Evolutionary conservation across 1,284 basidiomycete genomes (phyloP).

Genomic region (Ceratobasidium sp.): DNA sequence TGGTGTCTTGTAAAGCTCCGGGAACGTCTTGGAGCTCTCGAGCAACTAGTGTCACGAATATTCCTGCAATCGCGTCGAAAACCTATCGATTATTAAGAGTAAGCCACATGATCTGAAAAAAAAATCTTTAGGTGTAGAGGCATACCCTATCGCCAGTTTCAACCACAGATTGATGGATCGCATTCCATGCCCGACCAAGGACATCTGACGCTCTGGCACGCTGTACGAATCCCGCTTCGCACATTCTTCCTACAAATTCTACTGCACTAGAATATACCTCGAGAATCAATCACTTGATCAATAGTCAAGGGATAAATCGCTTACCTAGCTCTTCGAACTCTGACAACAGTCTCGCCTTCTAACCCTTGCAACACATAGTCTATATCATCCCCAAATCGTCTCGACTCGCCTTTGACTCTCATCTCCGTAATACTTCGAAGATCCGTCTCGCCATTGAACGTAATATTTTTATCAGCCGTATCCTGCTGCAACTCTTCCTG

Average conservation of each 20-base stretch:
- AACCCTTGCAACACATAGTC: slow-evolving; percentile 83
- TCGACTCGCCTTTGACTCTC: slow-evolving; percentile 75
- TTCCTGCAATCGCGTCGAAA: slow-evolving; percentile 63
- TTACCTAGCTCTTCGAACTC: slow-evolving; percentile 71
- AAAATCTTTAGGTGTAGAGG: background rate
- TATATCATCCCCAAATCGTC: slow-evolving; percentile 78
- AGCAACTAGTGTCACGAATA: slow-evolving; percentile 66
- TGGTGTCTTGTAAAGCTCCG: slow-evolving; percentile 49
- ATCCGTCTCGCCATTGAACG: slow-evolving; percentile 57
- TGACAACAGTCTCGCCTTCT: slow-evolving; percentile 58
- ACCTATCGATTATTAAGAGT: slow-evolving; percentile 53
- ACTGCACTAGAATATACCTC: slow-evolving; percentile 60
- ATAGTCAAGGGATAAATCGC: background rate
- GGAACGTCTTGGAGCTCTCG: slow-evolving; percentile 60
- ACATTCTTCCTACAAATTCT: slow-evolving; percentile 74
- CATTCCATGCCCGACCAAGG: slow-evolving; percentile 67
- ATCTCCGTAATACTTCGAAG: slow-evolving; percentile 80
- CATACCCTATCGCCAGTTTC: slow-evolving; percentile 37
- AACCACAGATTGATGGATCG: slow-evolving; percentile 62
- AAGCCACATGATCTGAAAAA: background rate
- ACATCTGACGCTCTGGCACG: slow-evolving; percentile 78
- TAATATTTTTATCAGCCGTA: slow-evolving; percentile 31
- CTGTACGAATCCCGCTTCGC: slow-evolving; percentile 72
- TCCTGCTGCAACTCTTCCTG: slow-evolving; percentile 35
- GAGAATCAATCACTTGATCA: background rate